Percentiles rank a stretch among this genome's conserved stretches.
These are phyloP conservation scores for Acanthamoeba triangularis DNA, from an alignment of 208 protist species.

Conservation along the genomic window DNA sequence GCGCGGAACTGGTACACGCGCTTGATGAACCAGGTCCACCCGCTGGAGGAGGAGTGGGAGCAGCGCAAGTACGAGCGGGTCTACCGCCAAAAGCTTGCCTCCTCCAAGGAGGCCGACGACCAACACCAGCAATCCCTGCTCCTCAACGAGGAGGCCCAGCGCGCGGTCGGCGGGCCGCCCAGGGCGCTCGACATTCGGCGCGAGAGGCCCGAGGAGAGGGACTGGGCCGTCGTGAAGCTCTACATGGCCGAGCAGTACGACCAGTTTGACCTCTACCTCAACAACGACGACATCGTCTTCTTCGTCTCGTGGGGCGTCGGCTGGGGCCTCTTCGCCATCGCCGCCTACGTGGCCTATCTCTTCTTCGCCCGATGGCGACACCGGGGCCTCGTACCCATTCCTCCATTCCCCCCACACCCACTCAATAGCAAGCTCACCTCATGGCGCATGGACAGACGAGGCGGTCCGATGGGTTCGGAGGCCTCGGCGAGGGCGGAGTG, in stretches of 20 bases:
- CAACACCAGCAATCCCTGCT: background rate
- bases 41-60: conserved; percentile 13
- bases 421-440: too few relatives aligned
- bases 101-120: background rate
- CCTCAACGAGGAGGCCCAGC: background rate
- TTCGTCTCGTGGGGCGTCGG: background rate
- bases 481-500: background rate
- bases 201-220: background rate
- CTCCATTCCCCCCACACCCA: background rate
- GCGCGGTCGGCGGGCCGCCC: background rate
- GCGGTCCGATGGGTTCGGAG: background rate
- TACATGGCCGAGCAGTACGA: conserved; percentile 68
- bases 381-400: background rate
- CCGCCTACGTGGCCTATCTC: conserved; percentile 31
- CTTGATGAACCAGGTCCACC: background rate
- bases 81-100: too few relatives aligned
- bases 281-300: conserved; percentile 26
- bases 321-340: conserved; percentile 24
- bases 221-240: conserved; percentile 31
- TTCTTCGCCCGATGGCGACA: background rate
- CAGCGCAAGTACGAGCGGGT: background rate
- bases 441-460: too few relatives aligned
- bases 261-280: conserved; percentile 54
- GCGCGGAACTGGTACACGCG: conserved; percentile 12
- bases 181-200: background rate